phyloP scores from a whole-genome alignment of 2,329 filamentous ascomycete genomes.

The Curvularia hawaiiensis region DNA sequence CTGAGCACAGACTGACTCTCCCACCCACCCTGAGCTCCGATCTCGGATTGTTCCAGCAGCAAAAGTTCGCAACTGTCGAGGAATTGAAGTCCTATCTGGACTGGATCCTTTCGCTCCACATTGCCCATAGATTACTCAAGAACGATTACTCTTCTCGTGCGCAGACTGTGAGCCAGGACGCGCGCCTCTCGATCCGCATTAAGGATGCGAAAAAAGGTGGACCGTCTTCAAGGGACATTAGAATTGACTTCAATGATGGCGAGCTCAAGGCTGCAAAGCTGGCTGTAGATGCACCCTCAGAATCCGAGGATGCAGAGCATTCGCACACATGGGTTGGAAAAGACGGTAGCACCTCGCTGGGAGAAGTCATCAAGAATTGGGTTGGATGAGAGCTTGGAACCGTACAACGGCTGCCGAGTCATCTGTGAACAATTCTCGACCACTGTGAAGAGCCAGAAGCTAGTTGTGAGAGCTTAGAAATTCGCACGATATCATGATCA shows the following conservation, averaged over 20 bases:
- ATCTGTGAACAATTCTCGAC: neutral
- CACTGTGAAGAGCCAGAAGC: neutral
- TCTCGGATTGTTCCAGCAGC: slow-evolving; percentile 36
- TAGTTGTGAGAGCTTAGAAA: neutral
- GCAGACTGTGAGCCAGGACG: slow-evolving; percentile 25
- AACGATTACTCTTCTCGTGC: slow-evolving; percentile 29
- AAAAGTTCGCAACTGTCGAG: slow-evolving; percentile 35
- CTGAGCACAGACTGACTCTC: slow-evolving; percentile 41
- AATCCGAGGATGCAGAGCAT: slow-evolving; percentile 18
- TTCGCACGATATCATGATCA: neutral
- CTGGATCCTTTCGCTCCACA: slow-evolving; percentile 40
- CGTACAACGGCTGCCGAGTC: neutral
- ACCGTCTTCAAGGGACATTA: slow-evolving; percentile 27
- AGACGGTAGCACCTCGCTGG: slow-evolving; percentile 19
- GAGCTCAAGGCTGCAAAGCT: slow-evolving; percentile 21
- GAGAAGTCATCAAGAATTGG: slow-evolving; percentile 36
- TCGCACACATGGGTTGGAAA: slow-evolving; percentile 35
- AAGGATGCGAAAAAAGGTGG: slow-evolving; percentile 28
- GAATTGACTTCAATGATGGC: slow-evolving; percentile 27
- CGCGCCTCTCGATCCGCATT: slow-evolving; percentile 30
- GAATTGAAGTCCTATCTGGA: slow-evolving; percentile 42
- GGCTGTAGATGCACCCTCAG: slow-evolving; percentile 7
- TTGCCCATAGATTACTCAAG: slow-evolving; percentile 37
- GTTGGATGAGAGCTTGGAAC: slow-evolving; percentile 13
- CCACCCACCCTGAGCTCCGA: slow-evolving; percentile 35